Conservation (phyloP, 306 rosid genomes). For the Trifolium dubium region DNA sequence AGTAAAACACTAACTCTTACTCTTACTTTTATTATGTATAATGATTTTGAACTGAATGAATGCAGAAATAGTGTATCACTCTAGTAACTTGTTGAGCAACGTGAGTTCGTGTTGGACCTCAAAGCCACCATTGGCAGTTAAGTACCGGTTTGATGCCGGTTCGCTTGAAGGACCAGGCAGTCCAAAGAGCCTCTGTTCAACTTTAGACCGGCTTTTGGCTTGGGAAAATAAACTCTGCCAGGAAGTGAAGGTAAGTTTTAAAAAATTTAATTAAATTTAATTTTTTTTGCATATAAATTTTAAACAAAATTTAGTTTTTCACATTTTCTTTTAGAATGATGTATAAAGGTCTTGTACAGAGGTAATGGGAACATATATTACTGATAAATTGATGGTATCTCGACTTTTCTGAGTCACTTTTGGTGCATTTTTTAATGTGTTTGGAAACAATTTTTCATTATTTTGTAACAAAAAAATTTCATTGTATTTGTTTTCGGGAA, state of each 20-base stretch:
- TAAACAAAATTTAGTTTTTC: not conserved
- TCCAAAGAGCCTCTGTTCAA: conserved; percentile 77
- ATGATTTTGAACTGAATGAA: conserved; percentile 6
- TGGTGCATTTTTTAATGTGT: conserved; percentile 14
- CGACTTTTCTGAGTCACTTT: conserved; percentile 45
- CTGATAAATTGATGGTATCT: not conserved
- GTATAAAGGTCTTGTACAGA: not conserved
- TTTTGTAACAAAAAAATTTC: too few relatives aligned
- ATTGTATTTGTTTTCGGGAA: too few relatives aligned
- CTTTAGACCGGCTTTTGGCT: conserved; percentile 86
- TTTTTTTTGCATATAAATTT: not conserved
- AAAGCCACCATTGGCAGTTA: conserved; percentile 88
- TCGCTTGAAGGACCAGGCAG: conserved; percentile 66
- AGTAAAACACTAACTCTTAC: too few relatives aligned
- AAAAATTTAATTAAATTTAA: not conserved
- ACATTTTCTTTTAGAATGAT: not conserved
- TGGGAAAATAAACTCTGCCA: conserved; percentile 93
- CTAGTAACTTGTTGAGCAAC: conserved; percentile 75
- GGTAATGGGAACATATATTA: conserved; percentile 17
- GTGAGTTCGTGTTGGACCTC: conserved; percentile 91
- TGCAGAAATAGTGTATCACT: conserved; percentile 93
- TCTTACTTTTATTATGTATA: too few relatives aligned
- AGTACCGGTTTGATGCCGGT: conserved; percentile 74
- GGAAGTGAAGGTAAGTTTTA: conserved; percentile 76
- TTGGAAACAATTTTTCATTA: not conserved